Percentiles rank a stretch among this genome's conserved stretches.
These are phyloP conservation scores for Notholithocarpus densiflorus DNA, from an alignment of 306 rosid species.

Conservation along the genomic window DNA sequence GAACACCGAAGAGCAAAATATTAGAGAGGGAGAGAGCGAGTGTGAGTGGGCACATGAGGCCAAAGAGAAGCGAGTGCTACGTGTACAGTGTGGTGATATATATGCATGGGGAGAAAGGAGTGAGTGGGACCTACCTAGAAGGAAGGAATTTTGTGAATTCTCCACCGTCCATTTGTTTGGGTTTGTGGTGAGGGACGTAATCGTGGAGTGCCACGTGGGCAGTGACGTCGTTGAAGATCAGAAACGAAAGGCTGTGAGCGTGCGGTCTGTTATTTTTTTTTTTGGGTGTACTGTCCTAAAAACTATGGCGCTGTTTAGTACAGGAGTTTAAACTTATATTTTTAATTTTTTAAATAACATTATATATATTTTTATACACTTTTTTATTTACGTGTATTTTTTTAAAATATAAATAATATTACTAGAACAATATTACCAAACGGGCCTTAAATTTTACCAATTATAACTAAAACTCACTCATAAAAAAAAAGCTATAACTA, in stretches of 20 bases:
- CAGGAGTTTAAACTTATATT: no score
- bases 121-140: constrained; percentile 13
- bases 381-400: no score
- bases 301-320: rapidly evolving
- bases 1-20: not conserved
- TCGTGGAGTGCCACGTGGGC: not conserved
- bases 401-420: no score
- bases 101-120: constrained; percentile 11
- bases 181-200: not conserved
- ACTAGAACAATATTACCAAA: no score
- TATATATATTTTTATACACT: no score
- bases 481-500: no score
- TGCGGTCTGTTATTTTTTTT: not conserved
- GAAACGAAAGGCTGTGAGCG: constrained; percentile 13
- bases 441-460: no score
- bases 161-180: constrained; percentile 1
- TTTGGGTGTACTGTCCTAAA: no score
- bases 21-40: not conserved
- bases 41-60: not conserved
- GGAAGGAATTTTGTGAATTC: not conserved
- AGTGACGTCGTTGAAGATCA: not conserved
- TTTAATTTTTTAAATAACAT: no score
- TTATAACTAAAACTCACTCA: no score
- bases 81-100: constrained; percentile 26
- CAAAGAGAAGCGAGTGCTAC: constrained; percentile 32